A percentile compares a stretch with the other conserved stretches of the same genome.
These are phyloP conservation scores for Nemania bipapillata DNA, from an alignment of 2,329 filamentous ascomycete genomes.

Conservation along the genomic window DNA sequence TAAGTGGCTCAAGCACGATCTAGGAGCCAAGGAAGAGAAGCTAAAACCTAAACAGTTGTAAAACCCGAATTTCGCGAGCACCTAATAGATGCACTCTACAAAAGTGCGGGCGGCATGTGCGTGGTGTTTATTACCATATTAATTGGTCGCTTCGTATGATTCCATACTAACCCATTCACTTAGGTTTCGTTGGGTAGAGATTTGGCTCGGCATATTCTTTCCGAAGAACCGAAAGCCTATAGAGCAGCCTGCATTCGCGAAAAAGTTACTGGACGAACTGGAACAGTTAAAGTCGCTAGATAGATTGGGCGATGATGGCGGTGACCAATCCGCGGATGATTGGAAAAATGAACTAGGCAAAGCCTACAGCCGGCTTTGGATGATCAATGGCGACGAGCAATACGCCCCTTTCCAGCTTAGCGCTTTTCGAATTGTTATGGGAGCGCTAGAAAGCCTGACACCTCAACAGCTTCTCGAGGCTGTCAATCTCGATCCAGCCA, in stretches of 20 bases:
- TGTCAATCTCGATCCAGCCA: not conserved
- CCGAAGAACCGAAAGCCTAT: not conserved
- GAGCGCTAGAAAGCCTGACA: not conserved
- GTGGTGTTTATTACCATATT: not conserved
- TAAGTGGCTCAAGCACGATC: not conserved
- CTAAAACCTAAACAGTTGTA: constrained; percentile 1
- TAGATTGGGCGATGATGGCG: not conserved
- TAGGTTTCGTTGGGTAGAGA: constrained; percentile 13
- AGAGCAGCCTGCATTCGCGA: not conserved
- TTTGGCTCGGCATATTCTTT: constrained; percentile 16
- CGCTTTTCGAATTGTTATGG: not conserved
- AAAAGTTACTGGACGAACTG: not conserved
- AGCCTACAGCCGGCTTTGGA: constrained; percentile 8
- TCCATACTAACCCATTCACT: not conserved
- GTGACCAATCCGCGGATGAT: not conserved
- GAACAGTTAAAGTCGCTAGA: not conserved
- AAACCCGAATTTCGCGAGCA: not conserved
- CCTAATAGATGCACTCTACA: not conserved
- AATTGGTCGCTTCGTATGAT: not conserved
- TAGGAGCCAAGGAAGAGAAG: not conserved
- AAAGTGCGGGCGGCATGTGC: constrained; percentile 3
- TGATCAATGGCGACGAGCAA: constrained; percentile 7
- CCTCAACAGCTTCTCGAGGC: constrained; percentile 3
- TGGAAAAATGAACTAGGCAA: not conserved
- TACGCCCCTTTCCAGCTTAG: not conserved